phyloP scores from a whole-genome alignment of 805 yeast genomes.

The Saitoella complicata region DNA sequence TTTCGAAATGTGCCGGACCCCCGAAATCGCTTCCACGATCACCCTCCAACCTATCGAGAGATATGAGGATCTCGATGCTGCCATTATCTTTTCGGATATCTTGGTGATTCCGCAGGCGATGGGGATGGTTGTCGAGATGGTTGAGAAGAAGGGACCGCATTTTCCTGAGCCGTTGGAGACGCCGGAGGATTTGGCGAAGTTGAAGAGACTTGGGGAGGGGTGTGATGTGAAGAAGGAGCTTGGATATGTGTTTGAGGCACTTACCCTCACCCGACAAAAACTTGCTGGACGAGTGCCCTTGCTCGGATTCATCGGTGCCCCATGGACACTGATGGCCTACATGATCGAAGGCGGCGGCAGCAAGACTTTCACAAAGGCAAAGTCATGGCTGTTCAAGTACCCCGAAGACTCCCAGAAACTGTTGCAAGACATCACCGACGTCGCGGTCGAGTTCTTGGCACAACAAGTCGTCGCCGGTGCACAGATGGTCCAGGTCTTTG shows the following conservation, averaged over 20 bases:
- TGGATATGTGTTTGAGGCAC: conserved; percentile 92
- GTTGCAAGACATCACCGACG: conserved; percentile 65
- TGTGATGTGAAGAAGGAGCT: conserved; percentile 63
- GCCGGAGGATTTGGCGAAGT: conserved; percentile 41
- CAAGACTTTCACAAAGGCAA: conserved; percentile 74
- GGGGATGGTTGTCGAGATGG: conserved; percentile 90
- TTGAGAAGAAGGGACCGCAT: conserved; percentile 87
- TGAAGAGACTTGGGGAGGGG: conserved; percentile 34
- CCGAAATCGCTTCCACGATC: conserved; percentile 83
- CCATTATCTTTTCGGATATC: conserved; percentile 90
- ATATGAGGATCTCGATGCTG: conserved; percentile 86
- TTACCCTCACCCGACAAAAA: conserved; percentile 73
- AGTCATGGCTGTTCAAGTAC: conserved; percentile 77
- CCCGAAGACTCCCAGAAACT: conserved; percentile 56
- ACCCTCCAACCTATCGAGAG: conserved; percentile 92
- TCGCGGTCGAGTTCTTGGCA: conserved; percentile 81
- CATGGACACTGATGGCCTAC: conserved; percentile 92
- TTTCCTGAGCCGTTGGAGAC: conserved; percentile 75
- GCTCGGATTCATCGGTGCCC: conserved; percentile 92
- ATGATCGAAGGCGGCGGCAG: conserved; percentile 92
- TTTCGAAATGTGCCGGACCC: conserved; percentile 87
- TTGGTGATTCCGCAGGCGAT: conserved; percentile 94
- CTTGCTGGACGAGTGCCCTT: conserved; percentile 84
- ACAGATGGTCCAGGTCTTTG: conserved; percentile 91
- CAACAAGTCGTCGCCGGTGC: conserved; percentile 96